A percentile compares a stretch with the other conserved stretches of the same genome.
Conservation (phyloP, 768 basidiomycete genomes). For the Mycena kentingensis region DNA sequence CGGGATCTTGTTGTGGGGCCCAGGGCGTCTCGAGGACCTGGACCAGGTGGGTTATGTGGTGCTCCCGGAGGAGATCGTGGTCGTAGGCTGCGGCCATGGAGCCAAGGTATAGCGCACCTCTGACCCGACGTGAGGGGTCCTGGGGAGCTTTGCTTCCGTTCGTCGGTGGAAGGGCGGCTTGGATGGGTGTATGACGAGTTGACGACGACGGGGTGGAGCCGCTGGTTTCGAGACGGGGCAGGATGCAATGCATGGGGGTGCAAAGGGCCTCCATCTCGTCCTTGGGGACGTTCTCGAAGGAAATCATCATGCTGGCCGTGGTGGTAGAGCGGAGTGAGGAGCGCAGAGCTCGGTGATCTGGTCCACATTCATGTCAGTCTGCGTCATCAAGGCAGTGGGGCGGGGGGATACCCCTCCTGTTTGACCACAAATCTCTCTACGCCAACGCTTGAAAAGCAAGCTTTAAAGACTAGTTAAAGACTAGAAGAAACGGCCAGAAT, state of each 20-base stretch:
- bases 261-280: constrained; percentile 18
- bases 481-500: too few species aligned
- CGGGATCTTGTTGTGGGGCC: constrained; percentile 40
- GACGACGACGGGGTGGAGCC: background rate
- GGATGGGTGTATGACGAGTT: background rate
- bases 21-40: constrained; percentile 70
- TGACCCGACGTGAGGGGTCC: background rate
- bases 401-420: too few species aligned
- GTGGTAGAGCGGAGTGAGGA: too few species aligned
- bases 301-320: constrained; percentile 12
- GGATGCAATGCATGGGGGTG: constrained; percentile 15
- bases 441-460: too few species aligned
- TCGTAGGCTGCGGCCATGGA: constrained; percentile 65
- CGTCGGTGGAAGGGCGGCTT: background rate
- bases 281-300: constrained; percentile 9
- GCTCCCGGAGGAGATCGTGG: constrained; percentile 47
- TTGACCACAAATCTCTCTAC: too few species aligned
- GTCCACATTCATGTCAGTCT: too few species aligned
- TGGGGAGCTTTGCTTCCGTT: background rate
- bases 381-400: too few species aligned
- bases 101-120: constrained; percentile 32
- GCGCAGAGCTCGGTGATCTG: too few species aligned
- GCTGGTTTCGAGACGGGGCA: background rate
- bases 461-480: too few species aligned
- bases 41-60: constrained; percentile 60